Evolutionary conservation across 768 basidiomycete species (phyloP).

Genomic region (Jaapia argillacea): DNA sequence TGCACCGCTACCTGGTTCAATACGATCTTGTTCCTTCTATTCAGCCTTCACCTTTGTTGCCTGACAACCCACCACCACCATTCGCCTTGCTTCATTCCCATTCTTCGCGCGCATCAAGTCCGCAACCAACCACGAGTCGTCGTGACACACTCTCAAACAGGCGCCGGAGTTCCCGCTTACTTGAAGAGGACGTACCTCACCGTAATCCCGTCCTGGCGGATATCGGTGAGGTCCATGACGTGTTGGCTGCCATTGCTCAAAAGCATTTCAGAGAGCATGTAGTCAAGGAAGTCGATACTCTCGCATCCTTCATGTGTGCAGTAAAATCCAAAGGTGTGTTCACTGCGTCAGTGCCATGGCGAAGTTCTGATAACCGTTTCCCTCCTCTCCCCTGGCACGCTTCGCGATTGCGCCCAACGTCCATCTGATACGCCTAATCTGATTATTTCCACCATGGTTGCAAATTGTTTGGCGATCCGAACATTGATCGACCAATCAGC

Average conservation of each 20-base stretch:
- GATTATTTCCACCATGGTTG: neutral
- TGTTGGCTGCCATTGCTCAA: slow-evolving; percentile 62
- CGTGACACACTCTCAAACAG: slow-evolving; percentile 53
- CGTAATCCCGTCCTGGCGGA: slow-evolving; percentile 66
- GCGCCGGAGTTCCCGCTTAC: slow-evolving; percentile 60
- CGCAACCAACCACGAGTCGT: slow-evolving; percentile 23
- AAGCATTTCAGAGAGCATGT: slow-evolving; percentile 60
- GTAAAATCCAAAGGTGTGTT: slow-evolving; percentile 40
- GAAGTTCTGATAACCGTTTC: slow-evolving; percentile 4
- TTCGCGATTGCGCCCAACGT: neutral
- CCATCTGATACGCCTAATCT: neutral
- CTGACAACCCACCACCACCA: slow-evolving; percentile 64
- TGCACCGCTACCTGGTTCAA: slow-evolving; percentile 66
- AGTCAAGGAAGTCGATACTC: slow-evolving; percentile 71
- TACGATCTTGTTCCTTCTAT: slow-evolving; percentile 65
- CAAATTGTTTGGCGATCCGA: neutral
- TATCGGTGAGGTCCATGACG: slow-evolving; percentile 51
- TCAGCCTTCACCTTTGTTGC: slow-evolving; percentile 57
- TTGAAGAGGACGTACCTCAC: slow-evolving; percentile 49
- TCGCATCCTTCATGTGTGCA: slow-evolving; percentile 71
- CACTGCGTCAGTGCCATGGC: too few species aligned
- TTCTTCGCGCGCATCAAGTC: slow-evolving; percentile 40
- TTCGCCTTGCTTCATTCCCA: slow-evolving; percentile 39
- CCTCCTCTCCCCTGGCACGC: slow-evolving; percentile 1
- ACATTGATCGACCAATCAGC: neutral